A percentile compares a stretch with the other conserved stretches of the same genome.
These are phyloP conservation scores for Leishmania aethiopica DNA, from an alignment of 208 protist genomes.

Conservation along the genomic window DNA sequence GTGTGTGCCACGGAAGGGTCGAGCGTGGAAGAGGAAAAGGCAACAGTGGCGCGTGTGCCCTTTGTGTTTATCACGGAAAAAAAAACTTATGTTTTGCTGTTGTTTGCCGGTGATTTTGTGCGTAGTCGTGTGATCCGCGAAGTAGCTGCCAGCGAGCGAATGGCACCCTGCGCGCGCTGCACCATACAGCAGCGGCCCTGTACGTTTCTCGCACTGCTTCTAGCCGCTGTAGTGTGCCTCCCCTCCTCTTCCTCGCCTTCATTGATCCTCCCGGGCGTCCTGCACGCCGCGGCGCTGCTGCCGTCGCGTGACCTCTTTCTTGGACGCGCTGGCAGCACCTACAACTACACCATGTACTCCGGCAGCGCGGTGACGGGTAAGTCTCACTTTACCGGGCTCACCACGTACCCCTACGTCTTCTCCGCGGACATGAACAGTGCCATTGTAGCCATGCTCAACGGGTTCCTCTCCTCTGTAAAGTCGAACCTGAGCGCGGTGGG, in stretches of 20 bases:
- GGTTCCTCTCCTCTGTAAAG: neutral
- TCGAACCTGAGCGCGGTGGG: slow-evolving; percentile 5
- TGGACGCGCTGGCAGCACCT: slow-evolving; percentile 13
- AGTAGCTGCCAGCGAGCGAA: neutral
- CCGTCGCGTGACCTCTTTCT: slow-evolving; percentile 4
- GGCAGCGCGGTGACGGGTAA: slow-evolving; percentile 12
- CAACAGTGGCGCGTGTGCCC: neutral
- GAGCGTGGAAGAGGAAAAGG: neutral
- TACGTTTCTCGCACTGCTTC: neutral
- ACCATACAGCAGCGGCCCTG: neutral
- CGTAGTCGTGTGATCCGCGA: neutral
- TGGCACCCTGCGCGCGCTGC: neutral
- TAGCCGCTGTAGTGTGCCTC: neutral
- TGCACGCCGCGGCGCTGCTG: neutral
- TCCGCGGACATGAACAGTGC: slow-evolving; percentile 15
- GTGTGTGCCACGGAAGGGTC: neutral
- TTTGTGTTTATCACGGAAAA: neutral
- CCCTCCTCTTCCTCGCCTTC: too few species aligned
- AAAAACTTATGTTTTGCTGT: neutral
- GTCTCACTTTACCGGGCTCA: slow-evolving; percentile 9
- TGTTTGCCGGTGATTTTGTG: neutral
- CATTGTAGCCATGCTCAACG: slow-evolving; percentile 12
- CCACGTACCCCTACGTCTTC: slow-evolving; percentile 28
- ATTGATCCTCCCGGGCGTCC: neutral
- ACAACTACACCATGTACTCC: slow-evolving; percentile 32